Evolutionary conservation across 2,329 filamentous ascomycete genomes (phyloP), one percentile per base, ranked within the genome.

Genomic region (Tricladium varicosporioides): DNA sequence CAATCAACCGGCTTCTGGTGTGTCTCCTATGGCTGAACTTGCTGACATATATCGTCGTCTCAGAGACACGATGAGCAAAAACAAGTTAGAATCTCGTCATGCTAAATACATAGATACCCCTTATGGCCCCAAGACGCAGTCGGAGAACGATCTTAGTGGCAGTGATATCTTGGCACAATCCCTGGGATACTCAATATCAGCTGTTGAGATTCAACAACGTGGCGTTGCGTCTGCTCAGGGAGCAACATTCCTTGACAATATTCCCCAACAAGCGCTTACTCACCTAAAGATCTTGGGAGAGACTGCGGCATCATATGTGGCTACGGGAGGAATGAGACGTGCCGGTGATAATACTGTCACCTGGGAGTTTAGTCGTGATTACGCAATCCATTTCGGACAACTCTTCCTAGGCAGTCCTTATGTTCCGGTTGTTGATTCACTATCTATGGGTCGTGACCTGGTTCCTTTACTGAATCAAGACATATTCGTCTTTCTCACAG

Each of bases 181-280:
- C 1, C 84, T 97, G 13, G 93, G 91, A 1, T 91, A 86, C 70
- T 93, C 92, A 0, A 92, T 99, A 57, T 87, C 92, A 8, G 86
- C 92, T 0, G 86, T 90, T 3, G 94, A 99, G 74, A 96, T 97
- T 63, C 87, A 92, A 61, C 92, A 97, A 71, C 88, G 94, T 65
- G 94, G 94, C 5, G 79, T 91, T 2, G 88, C 91, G 65, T 85
- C 86, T 18, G 83, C 88, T 62, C 81, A 83, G 48, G 87, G 89
- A 53, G 80, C 85, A 71, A 93, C 88, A 5, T 75, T 97, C 47
- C 74, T 97, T 16, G 88, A 93, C 63, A 92, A 87, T 67, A 88
- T 97, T 51, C 87, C 94, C 0, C 88, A 93, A 56, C 86, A 96
- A 70, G 82, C 84, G 1, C 76, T 99, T 58, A 94, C 90, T 1